phyloP scores from a whole-genome alignment of 495 filamentous ascomycete genomes.

The Hamigera avellanea region DNA sequence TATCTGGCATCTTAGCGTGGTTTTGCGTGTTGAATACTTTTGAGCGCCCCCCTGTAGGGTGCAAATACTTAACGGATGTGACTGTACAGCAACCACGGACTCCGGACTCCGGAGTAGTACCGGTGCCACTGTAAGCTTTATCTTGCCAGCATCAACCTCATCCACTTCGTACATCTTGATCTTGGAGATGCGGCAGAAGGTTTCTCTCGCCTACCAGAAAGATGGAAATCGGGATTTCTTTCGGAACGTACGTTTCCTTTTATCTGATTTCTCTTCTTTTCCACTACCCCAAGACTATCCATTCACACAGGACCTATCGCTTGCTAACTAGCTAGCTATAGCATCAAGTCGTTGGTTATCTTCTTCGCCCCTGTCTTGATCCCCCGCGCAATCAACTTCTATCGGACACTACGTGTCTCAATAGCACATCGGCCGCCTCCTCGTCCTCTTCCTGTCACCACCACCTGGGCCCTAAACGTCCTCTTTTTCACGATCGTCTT shows the following conservation, averaged over 20 bases:
- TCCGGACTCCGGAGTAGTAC: no score
- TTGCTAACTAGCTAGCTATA: constrained; percentile 18
- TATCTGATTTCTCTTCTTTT: not conserved
- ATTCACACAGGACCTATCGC: not conserved
- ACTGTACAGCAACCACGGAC: no score
- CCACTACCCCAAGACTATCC: not conserved
- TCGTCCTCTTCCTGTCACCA: constrained; percentile 25
- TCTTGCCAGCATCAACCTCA: no score
- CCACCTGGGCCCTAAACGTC: constrained; percentile 43
- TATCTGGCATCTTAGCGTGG: no score
- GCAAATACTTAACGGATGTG: no score
- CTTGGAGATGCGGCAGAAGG: not conserved
- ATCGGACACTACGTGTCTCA: constrained; percentile 51
- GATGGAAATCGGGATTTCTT: constrained; percentile 24
- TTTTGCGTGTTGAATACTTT: no score
- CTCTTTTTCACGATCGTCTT: constrained; percentile 45
- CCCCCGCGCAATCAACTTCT: constrained; percentile 58
- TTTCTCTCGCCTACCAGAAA: not conserved
- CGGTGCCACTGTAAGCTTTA: no score
- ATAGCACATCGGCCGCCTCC: constrained; percentile 46
- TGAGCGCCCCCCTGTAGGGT: no score
- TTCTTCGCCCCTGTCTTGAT: constrained; percentile 81
- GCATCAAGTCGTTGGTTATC: constrained; percentile 66
- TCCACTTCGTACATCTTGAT: no score
- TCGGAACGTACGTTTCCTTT: constrained; percentile 29